These are phyloP conservation scores for Cytospora chrysosperma DNA, from an alignment of 2,329 filamentous ascomycete species.

Conservation along the genomic window DNA sequence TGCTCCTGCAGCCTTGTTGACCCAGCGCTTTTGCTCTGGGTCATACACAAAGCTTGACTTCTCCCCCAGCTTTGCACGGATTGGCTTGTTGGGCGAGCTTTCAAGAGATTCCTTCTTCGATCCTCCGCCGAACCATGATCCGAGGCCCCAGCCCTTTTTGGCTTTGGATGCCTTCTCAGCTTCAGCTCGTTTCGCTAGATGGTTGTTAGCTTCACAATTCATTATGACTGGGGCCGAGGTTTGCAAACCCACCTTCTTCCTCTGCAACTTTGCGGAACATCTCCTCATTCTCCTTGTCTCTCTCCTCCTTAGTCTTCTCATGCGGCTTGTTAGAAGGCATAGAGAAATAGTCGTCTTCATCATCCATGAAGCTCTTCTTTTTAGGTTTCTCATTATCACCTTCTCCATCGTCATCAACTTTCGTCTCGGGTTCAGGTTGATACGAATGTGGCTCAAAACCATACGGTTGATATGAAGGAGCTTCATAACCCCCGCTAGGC, in stretches of 20 bases:
- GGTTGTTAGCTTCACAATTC: conserved; percentile 2
- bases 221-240: conserved; percentile 23
- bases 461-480: conserved; percentile 61
- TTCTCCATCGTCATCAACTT: conserved; percentile 43
- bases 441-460: conserved; percentile 56
- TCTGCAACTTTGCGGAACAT: conserved; percentile 83
- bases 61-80: conserved; percentile 91
- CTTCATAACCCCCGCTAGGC: conserved; percentile 53
- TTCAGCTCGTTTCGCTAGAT: conserved; percentile 59
- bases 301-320: conserved; percentile 63
- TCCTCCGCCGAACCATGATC: conserved; percentile 78
- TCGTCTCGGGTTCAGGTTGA: conserved; percentile 48
- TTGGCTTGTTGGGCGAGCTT: conserved; percentile 60
- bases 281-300: conserved; percentile 78
- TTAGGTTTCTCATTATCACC: conserved; percentile 59
- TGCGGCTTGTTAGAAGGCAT: conserved; percentile 44
- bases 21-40: conserved; percentile 93
- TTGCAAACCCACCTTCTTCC: conserved; percentile 59
- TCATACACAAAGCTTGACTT: conserved; percentile 93
- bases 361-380: conserved; percentile 79
- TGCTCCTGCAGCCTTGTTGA: conserved; percentile 87
- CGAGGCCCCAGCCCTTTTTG: conserved; percentile 77
- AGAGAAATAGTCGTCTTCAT: conserved; percentile 69
- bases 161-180: conserved; percentile 47
- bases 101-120: conserved; percentile 61